Evolutionary conservation across 2,329 filamentous ascomycete species (phyloP), one percentile per base, ranked within the genome.

Genomic region (Colletotrichum sp.): DNA sequence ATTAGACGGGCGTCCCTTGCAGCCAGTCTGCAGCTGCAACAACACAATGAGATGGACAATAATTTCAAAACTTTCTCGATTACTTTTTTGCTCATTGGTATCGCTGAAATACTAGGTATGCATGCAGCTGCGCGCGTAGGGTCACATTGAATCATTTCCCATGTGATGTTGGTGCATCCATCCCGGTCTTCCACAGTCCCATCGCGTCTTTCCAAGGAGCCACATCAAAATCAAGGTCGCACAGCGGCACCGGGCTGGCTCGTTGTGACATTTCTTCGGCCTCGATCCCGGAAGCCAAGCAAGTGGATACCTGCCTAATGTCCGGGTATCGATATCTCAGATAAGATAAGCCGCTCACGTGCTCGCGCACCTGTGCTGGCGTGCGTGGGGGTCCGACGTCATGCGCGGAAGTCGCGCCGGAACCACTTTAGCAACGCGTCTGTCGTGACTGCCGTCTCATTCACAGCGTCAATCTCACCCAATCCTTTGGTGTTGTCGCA

Each of bases 381-480:
- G 60, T 32, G 12, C 14, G 59, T 13, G 48, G 21, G 67, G 59
- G 28, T 16, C 24, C 36, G 55, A 70, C 74, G 74, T 76, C 74
- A 71, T 66, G 36, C 18, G 3, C 5, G 9, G 28, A 66, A 63
- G 39, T 52, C 74, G 74, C 71, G 74, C 14, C 71, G 13, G 28
- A 39, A 48, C 52, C 65, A 74, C 74, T 71, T 61, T 76, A 67
- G 13, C 61, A 71, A 76, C 71, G 74, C 71, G 71, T 24, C 61
- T 75, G 55, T 55, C 39, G 60, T 39, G 60, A 39, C 32, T 64
- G 30, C 60, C 21, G 28, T 64, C n/a, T 63, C 60, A 30, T 24
- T 21, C 61, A 34, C 21, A 65, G 36, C 21, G 55, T 21, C 16
- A 63, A 21, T 36, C 30, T 63, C 60, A 10, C n/a, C 30, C 39